phyloP scores from a whole-genome alignment of 768 basidiomycete genomes.

The Lactifluus rugatus region DNA sequence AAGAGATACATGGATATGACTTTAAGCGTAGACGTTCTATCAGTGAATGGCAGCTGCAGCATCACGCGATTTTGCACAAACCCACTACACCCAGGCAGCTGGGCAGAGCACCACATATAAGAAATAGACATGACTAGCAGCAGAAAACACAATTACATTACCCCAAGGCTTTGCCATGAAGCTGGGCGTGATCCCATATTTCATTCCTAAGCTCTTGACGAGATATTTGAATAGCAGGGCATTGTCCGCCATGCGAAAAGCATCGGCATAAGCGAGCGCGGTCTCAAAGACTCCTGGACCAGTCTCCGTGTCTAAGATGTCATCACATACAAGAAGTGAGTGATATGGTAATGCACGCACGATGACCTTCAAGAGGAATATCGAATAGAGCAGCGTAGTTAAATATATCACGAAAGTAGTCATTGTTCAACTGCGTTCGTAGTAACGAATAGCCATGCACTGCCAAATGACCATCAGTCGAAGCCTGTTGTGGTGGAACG shows the following conservation, averaged over 20 bases:
- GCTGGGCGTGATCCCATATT: conserved; percentile 79
- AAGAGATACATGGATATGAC: conserved; percentile 89
- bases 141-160: conserved; percentile 38
- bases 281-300: conserved; percentile 85
- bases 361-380: conserved; percentile 79
- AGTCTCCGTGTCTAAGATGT: conserved; percentile 74
- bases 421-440: conserved; percentile 79
- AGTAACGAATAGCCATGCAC: conserved; percentile 97
- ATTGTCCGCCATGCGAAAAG: conserved; percentile 79
- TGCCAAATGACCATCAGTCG: conserved; percentile 25
- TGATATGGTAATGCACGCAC: conserved; percentile 29
- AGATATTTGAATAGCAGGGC: conserved; percentile 88
- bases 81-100: conserved; percentile 97
- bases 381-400: conserved; percentile 64
- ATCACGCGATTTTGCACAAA: conserved; percentile 26
- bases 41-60: not conserved
- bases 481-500: not conserved
- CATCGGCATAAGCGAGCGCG: conserved; percentile 75
- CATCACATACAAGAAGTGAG: not conserved
- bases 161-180: conserved; percentile 99
- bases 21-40: conserved; percentile 23
- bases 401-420: conserved; percentile 84
- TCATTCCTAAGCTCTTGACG: conserved; percentile 88
- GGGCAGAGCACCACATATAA: conserved; percentile 4
- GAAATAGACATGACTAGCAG: not conserved